Evolutionary conservation across 2,329 filamentous ascomycete genomes (phyloP).

Genomic region (Xylaria sp.): DNA sequence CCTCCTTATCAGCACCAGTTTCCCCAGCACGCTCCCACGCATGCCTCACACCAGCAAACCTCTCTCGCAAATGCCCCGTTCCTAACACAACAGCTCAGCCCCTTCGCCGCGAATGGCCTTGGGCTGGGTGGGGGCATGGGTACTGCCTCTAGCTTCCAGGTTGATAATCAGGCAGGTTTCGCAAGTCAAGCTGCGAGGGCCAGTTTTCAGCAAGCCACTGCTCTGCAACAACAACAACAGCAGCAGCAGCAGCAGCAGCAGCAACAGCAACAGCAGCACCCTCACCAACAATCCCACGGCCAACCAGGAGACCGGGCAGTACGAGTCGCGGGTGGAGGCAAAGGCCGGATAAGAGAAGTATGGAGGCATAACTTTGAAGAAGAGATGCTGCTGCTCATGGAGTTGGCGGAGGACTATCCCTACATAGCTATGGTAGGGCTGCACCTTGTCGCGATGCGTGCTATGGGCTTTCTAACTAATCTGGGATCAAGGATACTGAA

Average conservation of each 20-base stretch:
- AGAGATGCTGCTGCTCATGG: constrained; percentile 85
- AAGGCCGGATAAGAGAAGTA: constrained; percentile 89
- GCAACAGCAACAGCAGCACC: constrained; percentile 48
- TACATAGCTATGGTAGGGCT: constrained; percentile 93
- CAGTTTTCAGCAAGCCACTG: constrained; percentile 78
- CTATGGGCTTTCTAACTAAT: constrained; percentile 30
- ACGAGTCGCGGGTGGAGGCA: constrained; percentile 57
- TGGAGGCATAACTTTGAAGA: constrained; percentile 92
- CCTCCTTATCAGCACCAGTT: constrained; percentile 59
- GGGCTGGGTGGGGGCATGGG: constrained; percentile 63
- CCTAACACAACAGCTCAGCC: constrained; percentile 70
- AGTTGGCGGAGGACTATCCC: constrained; percentile 86
- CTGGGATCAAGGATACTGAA: constrained; percentile 78
- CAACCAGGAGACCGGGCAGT: constrained; percentile 44
- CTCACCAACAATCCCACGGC: constrained; percentile 50
- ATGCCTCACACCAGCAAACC: constrained; percentile 53
- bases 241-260: constrained; percentile 46
- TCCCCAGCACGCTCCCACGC: constrained; percentile 58
- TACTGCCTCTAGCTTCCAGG: constrained; percentile 54
- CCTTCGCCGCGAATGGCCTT: constrained; percentile 67
- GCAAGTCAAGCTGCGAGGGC: constrained; percentile 87
- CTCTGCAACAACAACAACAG: constrained; percentile 53
- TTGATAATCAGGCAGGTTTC: constrained; percentile 72
- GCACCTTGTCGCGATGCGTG: constrained; percentile 11
- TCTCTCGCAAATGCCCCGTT: constrained; percentile 74